Evolutionary conservation across 2,329 filamentous ascomycete genomes (phyloP).

Genomic region (Ilyonectria mors-panacis): DNA sequence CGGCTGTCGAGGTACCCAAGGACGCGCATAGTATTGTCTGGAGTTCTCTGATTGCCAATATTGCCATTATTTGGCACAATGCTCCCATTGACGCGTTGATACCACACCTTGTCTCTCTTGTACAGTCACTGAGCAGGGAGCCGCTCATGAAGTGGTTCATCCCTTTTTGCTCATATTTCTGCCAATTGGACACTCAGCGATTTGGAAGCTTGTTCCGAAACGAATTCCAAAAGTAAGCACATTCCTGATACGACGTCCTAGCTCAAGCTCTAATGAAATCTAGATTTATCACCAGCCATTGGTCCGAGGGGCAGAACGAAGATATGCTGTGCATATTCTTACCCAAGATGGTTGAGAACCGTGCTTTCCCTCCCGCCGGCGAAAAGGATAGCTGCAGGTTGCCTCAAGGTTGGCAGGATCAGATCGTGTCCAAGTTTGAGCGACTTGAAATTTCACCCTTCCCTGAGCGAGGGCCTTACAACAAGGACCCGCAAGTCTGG

Average conservation of each 20-base stretch:
- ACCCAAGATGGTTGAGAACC: conserved; percentile 73
- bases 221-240: conserved; percentile 82
- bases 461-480: conserved; percentile 73
- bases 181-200: conserved; percentile 78
- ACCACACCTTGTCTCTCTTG: conserved; percentile 76
- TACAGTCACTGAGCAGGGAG: conserved; percentile 75
- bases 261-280: conserved; percentile 35
- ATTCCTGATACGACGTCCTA: conserved; percentile 36
- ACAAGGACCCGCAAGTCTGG: conserved; percentile 74
- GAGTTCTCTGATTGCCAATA: conserved; percentile 70
- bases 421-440: conserved; percentile 80
- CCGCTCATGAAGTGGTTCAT: conserved; percentile 82
- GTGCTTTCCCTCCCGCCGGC: conserved; percentile 67
- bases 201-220: conserved; percentile 86
- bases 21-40: conserved; percentile 64
- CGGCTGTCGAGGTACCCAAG: conserved; percentile 52
- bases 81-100: conserved; percentile 86
- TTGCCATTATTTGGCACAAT: conserved; percentile 79
- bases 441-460: conserved; percentile 75
- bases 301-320: conserved; percentile 77
- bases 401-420: conserved; percentile 80
- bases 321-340: conserved; percentile 78
- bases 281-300: conserved; percentile 82
- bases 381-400: conserved; percentile 70
- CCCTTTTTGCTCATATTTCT: conserved; percentile 86